Evolutionary conservation across 768 basidiomycete genomes (phyloP).

Genomic region (Mycena leptocephala): DNA sequence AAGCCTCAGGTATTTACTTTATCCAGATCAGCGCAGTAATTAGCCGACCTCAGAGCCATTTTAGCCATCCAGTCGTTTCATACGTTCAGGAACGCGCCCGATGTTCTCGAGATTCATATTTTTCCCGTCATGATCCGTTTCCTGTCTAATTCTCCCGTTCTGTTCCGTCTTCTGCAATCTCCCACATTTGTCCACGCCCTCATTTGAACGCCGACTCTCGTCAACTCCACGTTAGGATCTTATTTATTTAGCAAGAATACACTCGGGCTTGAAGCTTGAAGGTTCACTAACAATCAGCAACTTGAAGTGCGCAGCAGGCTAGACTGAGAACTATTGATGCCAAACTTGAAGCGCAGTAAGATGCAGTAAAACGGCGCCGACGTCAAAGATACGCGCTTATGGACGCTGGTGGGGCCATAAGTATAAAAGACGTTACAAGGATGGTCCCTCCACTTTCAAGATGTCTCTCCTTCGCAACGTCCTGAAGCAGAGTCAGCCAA

Average conservation of each 20-base stretch:
- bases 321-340: no score
- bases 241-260: no score
- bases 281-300: no score
- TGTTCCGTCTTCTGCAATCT: no score
- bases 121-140: not conserved
- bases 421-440: not conserved
- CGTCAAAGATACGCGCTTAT: not conserved
- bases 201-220: not conserved
- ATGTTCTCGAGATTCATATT: not conserved
- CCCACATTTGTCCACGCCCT: not conserved
- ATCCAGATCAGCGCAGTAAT: no score
- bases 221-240: no score
- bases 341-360: no score
- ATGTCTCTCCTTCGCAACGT: not conserved
- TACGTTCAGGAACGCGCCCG: not conserved
- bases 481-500: not conserved
- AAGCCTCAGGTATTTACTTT: no score
- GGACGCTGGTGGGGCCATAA: no score
- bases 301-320: no score
- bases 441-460: not conserved
- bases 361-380: not conserved
- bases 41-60: not conserved
- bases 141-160: not conserved
- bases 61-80: not conserved
- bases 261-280: no score